Evolutionary conservation across 2,329 filamentous ascomycete genomes (phyloP).

Genomic region (Penicillium crustosum): DNA sequence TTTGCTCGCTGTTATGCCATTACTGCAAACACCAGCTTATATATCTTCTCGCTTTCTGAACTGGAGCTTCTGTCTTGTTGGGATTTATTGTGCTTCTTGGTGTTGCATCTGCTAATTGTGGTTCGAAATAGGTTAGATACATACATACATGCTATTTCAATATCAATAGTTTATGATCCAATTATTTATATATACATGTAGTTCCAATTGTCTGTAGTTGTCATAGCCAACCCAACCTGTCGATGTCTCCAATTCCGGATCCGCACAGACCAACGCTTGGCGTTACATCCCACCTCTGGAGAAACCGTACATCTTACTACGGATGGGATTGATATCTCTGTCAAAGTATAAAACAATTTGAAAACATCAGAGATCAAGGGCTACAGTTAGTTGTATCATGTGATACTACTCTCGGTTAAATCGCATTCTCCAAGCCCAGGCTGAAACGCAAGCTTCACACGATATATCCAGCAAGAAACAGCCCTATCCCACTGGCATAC

Average conservation of each 20-base stretch:
- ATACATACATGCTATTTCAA: constrained; percentile 8
- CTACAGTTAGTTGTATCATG: neutral
- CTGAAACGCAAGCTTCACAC: neutral
- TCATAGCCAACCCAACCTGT: neutral
- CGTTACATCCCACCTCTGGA: constrained; percentile 29
- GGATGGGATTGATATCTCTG: neutral
- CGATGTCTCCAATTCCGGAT: neutral
- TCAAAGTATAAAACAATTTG: neutral
- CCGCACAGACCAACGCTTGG: constrained; percentile 37
- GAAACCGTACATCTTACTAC: neutral
- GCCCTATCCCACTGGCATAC: neutral
- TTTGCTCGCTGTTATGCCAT: constrained; percentile 41
- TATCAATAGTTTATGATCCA: neutral
- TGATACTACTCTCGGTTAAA: neutral
- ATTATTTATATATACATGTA: neutral
- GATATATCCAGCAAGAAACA: neutral
- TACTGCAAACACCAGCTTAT: constrained; percentile 63
- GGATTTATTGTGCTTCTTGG: neutral
- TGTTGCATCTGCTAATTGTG: constrained; percentile 11
- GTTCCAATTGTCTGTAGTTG: neutral
- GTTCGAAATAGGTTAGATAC: constrained; percentile 1
- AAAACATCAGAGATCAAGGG: neutral
- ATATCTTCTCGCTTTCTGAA: constrained; percentile 66
- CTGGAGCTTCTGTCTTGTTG: constrained; percentile 8
- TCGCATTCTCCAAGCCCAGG: neutral